A percentile compares a stretch with the other conserved stretches of the same genome.
phyloP scores from a whole-genome alignment of 768 basidiomycete species.

The Podaxis sp. region DNA sequence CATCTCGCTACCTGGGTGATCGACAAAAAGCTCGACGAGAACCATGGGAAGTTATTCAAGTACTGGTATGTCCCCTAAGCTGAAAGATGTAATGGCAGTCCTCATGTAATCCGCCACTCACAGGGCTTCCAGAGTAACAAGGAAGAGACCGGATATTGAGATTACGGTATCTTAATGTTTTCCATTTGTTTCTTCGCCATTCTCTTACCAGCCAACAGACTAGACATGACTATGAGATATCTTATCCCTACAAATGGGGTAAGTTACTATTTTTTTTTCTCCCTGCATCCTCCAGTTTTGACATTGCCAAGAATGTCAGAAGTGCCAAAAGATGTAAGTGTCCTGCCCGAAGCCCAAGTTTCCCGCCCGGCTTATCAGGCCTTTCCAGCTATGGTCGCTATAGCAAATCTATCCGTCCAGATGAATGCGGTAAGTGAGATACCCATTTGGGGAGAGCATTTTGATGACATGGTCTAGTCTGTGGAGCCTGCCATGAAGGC shows the following conservation, averaged over 20 bases:
- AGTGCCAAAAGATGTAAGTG: constrained; percentile 59
- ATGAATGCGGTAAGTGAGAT: constrained; percentile 52
- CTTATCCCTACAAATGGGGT: constrained; percentile 74
- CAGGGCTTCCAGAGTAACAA: constrained; percentile 73
- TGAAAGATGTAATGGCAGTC: not conserved
- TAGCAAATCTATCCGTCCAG: constrained; percentile 66
- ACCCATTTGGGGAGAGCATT: not conserved
- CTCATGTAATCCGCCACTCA: not conserved
- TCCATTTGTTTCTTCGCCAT: not conserved
- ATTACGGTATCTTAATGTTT: constrained; percentile 47
- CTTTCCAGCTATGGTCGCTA: constrained; percentile 64
- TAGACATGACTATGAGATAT: constrained; percentile 71
- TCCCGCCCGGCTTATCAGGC: not conserved
- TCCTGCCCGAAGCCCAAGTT: not conserved
- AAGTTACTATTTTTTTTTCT: constrained; percentile 21
- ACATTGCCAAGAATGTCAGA: constrained; percentile 48
- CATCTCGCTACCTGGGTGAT: no score
- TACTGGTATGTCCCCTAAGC: constrained; percentile 18
- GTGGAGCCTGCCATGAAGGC: constrained; percentile 61
- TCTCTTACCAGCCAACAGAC: constrained; percentile 36
- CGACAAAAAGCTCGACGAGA: no score
- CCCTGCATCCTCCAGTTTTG: constrained; percentile 4
- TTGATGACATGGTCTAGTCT: constrained; percentile 37
- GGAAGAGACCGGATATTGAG: constrained; percentile 60
- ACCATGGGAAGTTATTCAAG: no score